Base-by-base conservation (phyloP, 2,329 filamentous ascomycete genomes). In the Aspergillus sp. region DNA sequence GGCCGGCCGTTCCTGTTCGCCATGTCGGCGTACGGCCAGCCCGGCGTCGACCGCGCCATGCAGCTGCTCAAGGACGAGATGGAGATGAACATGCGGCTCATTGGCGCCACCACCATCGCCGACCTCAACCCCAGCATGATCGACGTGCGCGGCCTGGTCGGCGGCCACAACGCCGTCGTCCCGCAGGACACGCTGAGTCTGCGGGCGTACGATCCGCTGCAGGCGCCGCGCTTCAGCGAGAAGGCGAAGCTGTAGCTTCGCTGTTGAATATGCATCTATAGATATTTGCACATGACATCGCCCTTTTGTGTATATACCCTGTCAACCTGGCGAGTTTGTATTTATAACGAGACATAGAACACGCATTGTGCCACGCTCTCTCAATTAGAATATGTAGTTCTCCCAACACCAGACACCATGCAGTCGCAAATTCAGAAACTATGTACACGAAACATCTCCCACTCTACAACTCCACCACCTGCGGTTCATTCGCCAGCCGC, bases 41-140 rank as follows among this genome's bases (percentile, higher is more conserved):
- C 86, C 2, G 94, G 94, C 58, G 93, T 97, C 17, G 89, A 95
- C 66, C 83, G 90, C 32, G 94, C 94, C 30, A 96, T 97, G 88
- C 88, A 91, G 73, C 76, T 96, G 53, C 81, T 96, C 61, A 91
- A 89, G 76, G 94, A 97, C 66, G 94, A 99, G 80, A 89, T 99
- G 83, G 91, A 95, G 77, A 97, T 97, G 93, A 94, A 93, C 67
- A 97, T 99, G 94, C 84, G 94, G 6, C 77, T 99, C 57, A 90
- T 99, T 61, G 94, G 94, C 9, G 89, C 85, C 53, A 82, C 80
- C 17, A 85, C 75, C 54, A 72, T 99, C 30, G 84, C 85, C 33
- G 85, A 99, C 61, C 75, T 99, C 56, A 89, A 88, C 56, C 87
- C 92, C 0, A 85, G 84, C 22, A 75, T 99, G 71, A 71, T 99